A percentile compares a stretch with the other conserved stretches of the same genome.
Evolutionary conservation across 2,329 filamentous ascomycete species (phyloP).

Genomic region (Talaromyces sp.): DNA sequence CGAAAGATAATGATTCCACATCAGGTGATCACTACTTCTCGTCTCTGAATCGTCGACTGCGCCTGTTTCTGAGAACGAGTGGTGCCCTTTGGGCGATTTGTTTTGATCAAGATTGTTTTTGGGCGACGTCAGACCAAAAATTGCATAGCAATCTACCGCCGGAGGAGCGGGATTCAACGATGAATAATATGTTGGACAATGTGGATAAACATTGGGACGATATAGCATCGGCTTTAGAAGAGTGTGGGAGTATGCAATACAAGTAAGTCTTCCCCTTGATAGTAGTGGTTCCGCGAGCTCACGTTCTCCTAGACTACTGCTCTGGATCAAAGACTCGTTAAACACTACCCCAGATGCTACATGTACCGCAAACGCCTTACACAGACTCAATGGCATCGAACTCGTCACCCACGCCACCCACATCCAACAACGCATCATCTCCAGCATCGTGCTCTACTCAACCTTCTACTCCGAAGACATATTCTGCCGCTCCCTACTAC

Average conservation of each 20-base stretch:
- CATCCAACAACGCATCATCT: slow-evolving; percentile 1
- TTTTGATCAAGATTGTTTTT: background rate
- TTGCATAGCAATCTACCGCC: background rate
- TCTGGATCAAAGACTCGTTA: background rate
- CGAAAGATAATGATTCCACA: background rate
- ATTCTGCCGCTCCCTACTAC: background rate
- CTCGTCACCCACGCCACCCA: background rate
- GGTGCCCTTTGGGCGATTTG: background rate
- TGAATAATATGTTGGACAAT: background rate
- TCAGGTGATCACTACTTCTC: background rate
- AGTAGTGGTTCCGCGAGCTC: background rate
- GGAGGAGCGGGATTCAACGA: background rate
- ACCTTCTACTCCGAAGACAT: background rate
- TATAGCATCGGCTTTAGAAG: background rate
- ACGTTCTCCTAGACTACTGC: background rate
- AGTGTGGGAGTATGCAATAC: background rate
- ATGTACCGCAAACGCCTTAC: background rate
- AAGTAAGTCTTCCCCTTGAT: background rate
- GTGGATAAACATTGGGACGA: background rate
- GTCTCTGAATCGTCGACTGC: background rate
- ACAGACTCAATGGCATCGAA: background rate
- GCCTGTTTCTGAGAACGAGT: background rate
- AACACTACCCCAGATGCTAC: too few species aligned
- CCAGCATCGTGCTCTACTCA: slow-evolving; percentile 1
- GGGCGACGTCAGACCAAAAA: background rate